phyloP scores from a whole-genome alignment of 2,329 filamentous ascomycete genomes.

The Fonsecaea nubica region DNA sequence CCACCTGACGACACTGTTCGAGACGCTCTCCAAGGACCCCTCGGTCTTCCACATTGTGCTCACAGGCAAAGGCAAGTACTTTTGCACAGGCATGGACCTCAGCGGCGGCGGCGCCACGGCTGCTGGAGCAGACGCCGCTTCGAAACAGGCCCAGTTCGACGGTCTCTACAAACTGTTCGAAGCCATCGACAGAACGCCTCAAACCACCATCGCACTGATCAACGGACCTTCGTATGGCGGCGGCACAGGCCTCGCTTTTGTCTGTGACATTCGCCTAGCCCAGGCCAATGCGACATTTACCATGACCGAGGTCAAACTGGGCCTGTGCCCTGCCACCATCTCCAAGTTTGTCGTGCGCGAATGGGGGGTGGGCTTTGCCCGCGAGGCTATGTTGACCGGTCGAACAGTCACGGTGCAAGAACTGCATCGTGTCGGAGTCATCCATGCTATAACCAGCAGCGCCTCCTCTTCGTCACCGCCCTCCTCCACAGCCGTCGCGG shows the following conservation, averaged over 20 bases:
- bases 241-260: conserved; percentile 53
- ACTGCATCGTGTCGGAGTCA: conserved; percentile 38
- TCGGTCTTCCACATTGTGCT: conserved; percentile 43
- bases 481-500: background rate
- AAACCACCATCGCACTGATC: conserved; percentile 51
- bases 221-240: conserved; percentile 55
- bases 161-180: conserved; percentile 44
- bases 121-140: conserved; percentile 28
- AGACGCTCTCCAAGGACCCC: conserved; percentile 37
- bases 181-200: conserved; percentile 49
- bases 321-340: conserved; percentile 49
- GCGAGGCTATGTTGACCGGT: conserved; percentile 50
- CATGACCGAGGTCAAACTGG: conserved; percentile 52
- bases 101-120: conserved; percentile 40
- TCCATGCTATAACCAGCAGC: background rate
- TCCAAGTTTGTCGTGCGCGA: conserved; percentile 51
- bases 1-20: conserved; percentile 44
- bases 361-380: conserved; percentile 47
- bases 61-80: conserved; percentile 31
- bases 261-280: conserved; percentile 49
- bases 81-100: conserved; percentile 38
- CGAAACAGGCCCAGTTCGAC: conserved; percentile 34
- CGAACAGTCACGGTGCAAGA: conserved; percentile 43
- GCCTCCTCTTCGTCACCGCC: background rate
- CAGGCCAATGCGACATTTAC: conserved; percentile 38